Conservation (phyloP, 768 basidiomycete genomes). For the Lanmaoa rubissima region DNA sequence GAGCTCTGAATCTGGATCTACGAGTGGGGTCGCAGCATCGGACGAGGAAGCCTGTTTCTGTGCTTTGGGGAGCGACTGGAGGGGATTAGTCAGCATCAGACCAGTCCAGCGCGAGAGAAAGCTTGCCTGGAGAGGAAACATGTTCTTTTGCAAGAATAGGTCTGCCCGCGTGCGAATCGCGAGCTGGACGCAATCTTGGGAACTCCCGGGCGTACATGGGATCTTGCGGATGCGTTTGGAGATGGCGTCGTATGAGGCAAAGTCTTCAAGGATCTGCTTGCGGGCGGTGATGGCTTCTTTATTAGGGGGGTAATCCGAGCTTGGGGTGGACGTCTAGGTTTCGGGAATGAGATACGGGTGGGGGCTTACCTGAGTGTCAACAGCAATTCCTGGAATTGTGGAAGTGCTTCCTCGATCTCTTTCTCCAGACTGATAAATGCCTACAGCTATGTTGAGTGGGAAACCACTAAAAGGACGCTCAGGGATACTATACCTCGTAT, state of each 20-base stretch:
- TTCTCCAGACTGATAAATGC: conserved; percentile 73
- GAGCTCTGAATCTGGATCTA: conserved; percentile 66
- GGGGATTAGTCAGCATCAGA: neutral
- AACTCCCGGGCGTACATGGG: conserved; percentile 63
- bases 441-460: conserved; percentile 32
- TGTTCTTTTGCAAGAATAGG: conserved; percentile 83
- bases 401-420: conserved; percentile 87
- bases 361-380: conserved; percentile 56
- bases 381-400: conserved; percentile 85
- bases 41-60: conserved; percentile 29
- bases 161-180: conserved; percentile 78
- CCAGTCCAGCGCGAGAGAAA: neutral
- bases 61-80: conserved; percentile 48
- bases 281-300: conserved; percentile 69
- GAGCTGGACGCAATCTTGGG: conserved; percentile 80
- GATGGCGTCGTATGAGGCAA: conserved; percentile 85
- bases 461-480: neutral
- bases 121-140: conserved; percentile 54
- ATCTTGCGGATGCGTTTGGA: conserved; percentile 81
- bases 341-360: conserved; percentile 10
- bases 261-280: conserved; percentile 80
- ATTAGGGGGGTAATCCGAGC: conserved; percentile 51
- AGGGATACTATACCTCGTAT: conserved; percentile 55
- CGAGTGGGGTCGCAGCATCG: conserved; percentile 25
- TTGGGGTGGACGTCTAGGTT: conserved; percentile 2